Conservation (phyloP, 495 filamentous ascomycete species). For the Aspergillus ostianus region DNA sequence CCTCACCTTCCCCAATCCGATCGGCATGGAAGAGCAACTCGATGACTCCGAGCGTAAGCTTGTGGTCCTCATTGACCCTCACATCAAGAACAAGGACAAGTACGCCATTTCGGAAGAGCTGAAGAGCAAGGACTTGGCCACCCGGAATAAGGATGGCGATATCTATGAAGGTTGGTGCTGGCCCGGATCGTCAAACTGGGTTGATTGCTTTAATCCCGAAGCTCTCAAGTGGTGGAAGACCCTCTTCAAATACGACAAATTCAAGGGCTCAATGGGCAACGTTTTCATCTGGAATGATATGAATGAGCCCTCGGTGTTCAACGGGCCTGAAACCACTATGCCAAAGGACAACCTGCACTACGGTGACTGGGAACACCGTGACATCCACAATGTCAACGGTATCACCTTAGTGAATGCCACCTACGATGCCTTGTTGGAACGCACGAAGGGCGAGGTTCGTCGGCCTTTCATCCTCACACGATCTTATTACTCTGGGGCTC, state of each 20-base stretch:
- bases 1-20: slow-evolving; percentile 79
- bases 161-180: slow-evolving; percentile 97
- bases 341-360: slow-evolving; percentile 94
- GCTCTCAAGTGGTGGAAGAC: slow-evolving; percentile 84
- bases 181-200: slow-evolving; percentile 94
- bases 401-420: slow-evolving; percentile 94
- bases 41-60: slow-evolving; percentile 83
- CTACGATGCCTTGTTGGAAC: slow-evolving; percentile 73
- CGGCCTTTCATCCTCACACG: slow-evolving; percentile 91
- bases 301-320: slow-evolving; percentile 99
- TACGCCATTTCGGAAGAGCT: slow-evolving; percentile 78
- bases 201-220: slow-evolving; percentile 89
- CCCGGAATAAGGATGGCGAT: slow-evolving; percentile 85
- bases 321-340: slow-evolving; percentile 93
- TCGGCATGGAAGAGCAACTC: slow-evolving; percentile 82
- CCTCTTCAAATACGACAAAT: slow-evolving; percentile 82
- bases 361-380: slow-evolving; percentile 93
- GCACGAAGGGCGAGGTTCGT: slow-evolving; percentile 74
- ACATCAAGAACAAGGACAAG: slow-evolving; percentile 86
- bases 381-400: slow-evolving; percentile 93
- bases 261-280: slow-evolving; percentile 79
- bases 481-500: slow-evolving; percentile 84
- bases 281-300: slow-evolving; percentile 99
- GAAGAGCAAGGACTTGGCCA: slow-evolving; percentile 75
- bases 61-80: slow-evolving; percentile 92